Evolutionary conservation across 1,284 basidiomycete species (phyloP).

Genomic region (Lentinus polychrous): DNA sequence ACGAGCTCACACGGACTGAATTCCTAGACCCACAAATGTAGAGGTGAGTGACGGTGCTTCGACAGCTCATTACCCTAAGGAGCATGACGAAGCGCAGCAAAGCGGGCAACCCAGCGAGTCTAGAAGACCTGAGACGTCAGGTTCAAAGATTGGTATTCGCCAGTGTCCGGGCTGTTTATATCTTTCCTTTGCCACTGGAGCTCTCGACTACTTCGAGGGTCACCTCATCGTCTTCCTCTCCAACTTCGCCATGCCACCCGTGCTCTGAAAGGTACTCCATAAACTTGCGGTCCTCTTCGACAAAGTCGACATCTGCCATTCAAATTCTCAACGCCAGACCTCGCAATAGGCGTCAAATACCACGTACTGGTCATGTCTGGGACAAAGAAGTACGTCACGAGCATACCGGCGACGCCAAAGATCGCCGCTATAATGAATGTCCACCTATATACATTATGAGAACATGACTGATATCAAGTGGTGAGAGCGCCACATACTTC

Average conservation of each 20-base stretch:
- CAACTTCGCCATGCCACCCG: slow-evolving; percentile 62
- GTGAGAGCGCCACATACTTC: slow-evolving; percentile 8
- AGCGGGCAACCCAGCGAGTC: no score
- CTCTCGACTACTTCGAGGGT: neutral
- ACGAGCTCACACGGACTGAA: no score
- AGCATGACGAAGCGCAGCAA: no score
- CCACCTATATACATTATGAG: slow-evolving; percentile 35
- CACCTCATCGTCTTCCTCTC: slow-evolving; percentile 39
- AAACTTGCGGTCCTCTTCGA: slow-evolving; percentile 59
- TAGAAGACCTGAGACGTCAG: no score
- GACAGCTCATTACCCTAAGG: no score
- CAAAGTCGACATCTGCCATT: slow-evolving; percentile 47
- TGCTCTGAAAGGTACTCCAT: slow-evolving; percentile 52
- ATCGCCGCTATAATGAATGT: slow-evolving; percentile 71
- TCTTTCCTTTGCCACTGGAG: no score
- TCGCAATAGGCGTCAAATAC: no score
- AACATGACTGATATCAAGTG: slow-evolving; percentile 1
- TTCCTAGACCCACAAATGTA: no score
- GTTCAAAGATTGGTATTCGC: no score
- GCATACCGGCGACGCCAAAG: slow-evolving; percentile 53
- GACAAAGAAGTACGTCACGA: slow-evolving; percentile 65
- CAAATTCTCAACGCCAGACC: neutral
- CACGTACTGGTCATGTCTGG: slow-evolving; percentile 48
- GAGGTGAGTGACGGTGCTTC: no score
- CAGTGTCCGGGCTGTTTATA: no score